These are phyloP conservation scores for Hexamita inflata DNA, from an alignment of 208 protist genomes.

Conservation along the genomic window DNA sequence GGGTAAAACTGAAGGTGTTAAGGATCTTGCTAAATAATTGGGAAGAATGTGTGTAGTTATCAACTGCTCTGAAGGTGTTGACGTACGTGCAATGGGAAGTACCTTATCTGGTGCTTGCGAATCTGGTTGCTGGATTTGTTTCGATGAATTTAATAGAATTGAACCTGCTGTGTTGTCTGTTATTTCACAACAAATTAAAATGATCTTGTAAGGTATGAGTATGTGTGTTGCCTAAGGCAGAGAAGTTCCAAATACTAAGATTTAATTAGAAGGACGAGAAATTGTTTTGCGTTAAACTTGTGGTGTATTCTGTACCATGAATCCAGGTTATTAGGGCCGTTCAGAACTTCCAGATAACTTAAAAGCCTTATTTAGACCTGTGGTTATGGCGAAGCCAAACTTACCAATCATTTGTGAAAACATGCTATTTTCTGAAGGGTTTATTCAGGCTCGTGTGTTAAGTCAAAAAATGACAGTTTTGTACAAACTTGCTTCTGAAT, in stretches of 20 bases:
- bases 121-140: constrained; percentile 89
- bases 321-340: constrained; percentile 94
- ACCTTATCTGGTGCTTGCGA: constrained; percentile 85
- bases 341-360: constrained; percentile 92
- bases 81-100: constrained; percentile 78
- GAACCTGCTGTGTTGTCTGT: constrained; percentile 91
- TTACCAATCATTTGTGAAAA: constrained; percentile 92
- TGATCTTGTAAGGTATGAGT: constrained; percentile 76
- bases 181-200: constrained; percentile 84
- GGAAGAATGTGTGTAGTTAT: constrained; percentile 62
- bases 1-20: constrained; percentile 92
- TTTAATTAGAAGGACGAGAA: constrained; percentile 48
- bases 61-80: constrained; percentile 89
- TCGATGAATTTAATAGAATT: constrained; percentile 94
- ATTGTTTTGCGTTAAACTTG: constrained; percentile 65
- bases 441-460: constrained; percentile 52
- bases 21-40: constrained; percentile 84
- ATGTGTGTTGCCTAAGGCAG: constrained; percentile 59
- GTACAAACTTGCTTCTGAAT: constrained; percentile 80
- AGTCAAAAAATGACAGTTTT: constrained; percentile 96
- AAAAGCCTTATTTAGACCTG: constrained; percentile 90
- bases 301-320: constrained; percentile 97
- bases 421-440: constrained; percentile 87
- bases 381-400: constrained; percentile 93
- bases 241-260: constrained; percentile 60